These are phyloP conservation scores for Huntiella abstrusa DNA, from an alignment of 2,329 filamentous ascomycete species.

Conservation along the genomic window DNA sequence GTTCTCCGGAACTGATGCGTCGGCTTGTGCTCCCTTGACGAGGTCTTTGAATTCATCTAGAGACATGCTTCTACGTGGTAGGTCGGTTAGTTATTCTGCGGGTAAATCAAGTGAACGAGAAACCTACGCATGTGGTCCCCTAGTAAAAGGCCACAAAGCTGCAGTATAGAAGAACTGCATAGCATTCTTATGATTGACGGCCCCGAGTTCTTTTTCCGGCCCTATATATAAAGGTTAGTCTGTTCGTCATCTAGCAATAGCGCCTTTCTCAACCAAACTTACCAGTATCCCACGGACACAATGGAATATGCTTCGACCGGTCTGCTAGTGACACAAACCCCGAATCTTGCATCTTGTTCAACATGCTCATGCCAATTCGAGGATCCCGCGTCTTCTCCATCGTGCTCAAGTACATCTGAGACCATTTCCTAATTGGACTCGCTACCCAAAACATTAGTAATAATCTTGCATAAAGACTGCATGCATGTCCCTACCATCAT, in stretches of 20 bases:
- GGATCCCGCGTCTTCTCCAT: constrained; percentile 48
- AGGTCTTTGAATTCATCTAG: constrained; percentile 37
- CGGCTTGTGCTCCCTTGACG: constrained; percentile 33
- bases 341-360: constrained; percentile 36
- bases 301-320: constrained; percentile 44
- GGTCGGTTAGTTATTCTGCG: too few species aligned
- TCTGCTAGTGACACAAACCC: constrained; percentile 52
- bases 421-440: constrained; percentile 46
- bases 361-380: constrained; percentile 41
- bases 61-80: constrained; percentile 27
- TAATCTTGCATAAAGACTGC: not conserved
- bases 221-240: not conserved
- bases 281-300: constrained; percentile 54
- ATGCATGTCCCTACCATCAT: constrained; percentile 28
- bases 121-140: constrained; percentile 20
- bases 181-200: constrained; percentile 34
- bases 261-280: constrained; percentile 15
- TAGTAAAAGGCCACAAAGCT: constrained; percentile 2
- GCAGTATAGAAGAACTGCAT: constrained; percentile 1
- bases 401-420: constrained; percentile 40
- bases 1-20: constrained; percentile 32
- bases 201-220: constrained; percentile 18
- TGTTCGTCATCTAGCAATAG: too few species aligned
- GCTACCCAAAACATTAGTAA: not conserved
- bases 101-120: too few species aligned